Conservation (phyloP, 768 basidiomycete genomes). For the Butyriboletus loyo region DNA sequence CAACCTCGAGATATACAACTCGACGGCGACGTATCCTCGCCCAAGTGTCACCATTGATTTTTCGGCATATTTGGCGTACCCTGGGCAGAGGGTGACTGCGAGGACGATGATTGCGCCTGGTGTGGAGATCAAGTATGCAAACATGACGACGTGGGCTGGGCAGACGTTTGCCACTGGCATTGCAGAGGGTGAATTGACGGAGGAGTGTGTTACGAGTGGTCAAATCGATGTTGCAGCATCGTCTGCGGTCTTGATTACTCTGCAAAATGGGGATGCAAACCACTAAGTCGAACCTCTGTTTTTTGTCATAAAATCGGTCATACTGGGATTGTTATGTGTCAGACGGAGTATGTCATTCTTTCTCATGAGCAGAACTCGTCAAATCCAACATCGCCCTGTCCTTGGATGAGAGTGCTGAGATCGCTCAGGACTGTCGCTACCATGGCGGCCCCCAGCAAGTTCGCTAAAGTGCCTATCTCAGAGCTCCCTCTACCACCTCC, state of each 20-base stretch:
- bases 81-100: constrained; percentile 32
- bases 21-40: constrained; percentile 40
- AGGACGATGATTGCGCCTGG: constrained; percentile 46
- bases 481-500: constrained; percentile 46
- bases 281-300: neutral
- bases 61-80: constrained; percentile 35
- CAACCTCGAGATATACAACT: constrained; percentile 51
- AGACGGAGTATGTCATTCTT: no score
- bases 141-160: constrained; percentile 49
- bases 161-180: constrained; percentile 42
- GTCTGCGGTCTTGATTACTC: constrained; percentile 35
- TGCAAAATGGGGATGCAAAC: neutral
- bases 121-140: constrained; percentile 43
- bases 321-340: neutral
- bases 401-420: constrained; percentile 18
- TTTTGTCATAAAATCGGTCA: neutral
- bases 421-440: constrained; percentile 6
- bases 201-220: constrained; percentile 37
- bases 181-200: constrained; percentile 36
- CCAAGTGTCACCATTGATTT: constrained; percentile 47
- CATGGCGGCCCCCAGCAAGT: constrained; percentile 15
- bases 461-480: constrained; percentile 38
- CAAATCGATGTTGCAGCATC: constrained; percentile 37
- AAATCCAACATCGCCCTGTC: neutral
- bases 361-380: neutral